Percentiles rank a stretch among this genome's conserved stretches.
Evolutionary conservation across 345 rosid genomes (phyloP).

Genomic region (Lagerstroemia speciosa): DNA sequence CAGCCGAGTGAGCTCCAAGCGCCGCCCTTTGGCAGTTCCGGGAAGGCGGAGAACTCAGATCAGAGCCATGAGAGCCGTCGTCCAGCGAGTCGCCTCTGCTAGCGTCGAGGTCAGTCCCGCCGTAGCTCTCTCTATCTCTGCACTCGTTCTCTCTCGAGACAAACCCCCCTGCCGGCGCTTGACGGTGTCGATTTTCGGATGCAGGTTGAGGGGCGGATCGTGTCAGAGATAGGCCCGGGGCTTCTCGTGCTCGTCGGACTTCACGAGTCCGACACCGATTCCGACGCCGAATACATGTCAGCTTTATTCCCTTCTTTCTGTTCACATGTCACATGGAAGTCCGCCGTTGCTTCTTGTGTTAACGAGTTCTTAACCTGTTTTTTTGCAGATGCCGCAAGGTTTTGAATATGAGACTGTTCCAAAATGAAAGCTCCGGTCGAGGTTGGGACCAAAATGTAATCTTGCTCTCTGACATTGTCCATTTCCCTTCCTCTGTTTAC

Average conservation of each 20-base stretch:
- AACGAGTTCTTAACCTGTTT: neutral
- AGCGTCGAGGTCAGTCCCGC: constrained; percentile 43
- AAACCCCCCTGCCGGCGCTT: neutral
- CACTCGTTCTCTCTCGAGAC: neutral
- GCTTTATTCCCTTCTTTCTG: neutral
- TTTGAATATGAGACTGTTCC: constrained; percentile 74
- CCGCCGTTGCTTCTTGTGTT: neutral
- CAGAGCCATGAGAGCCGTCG: constrained; percentile 77
- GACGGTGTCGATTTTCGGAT: neutral
- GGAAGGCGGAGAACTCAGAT: constrained; percentile 17
- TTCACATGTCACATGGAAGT: neutral
- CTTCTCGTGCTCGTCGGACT: constrained; percentile 71
- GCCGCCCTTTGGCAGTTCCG: neutral
- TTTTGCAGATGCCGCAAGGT: constrained; percentile 68
- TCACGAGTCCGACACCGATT: constrained; percentile 67
- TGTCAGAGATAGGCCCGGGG: constrained; percentile 84
- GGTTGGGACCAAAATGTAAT: constrained; percentile 85
- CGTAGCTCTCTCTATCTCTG: neutral
- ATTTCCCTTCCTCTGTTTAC: neutral
- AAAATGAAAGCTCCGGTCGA: constrained; percentile 68
- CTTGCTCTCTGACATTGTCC: neutral
- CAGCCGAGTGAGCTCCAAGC: neutral
- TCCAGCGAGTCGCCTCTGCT: constrained; percentile 75
- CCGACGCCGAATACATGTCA: constrained; percentile 79
- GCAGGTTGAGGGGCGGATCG: constrained; percentile 66